phyloP scores from a whole-genome alignment of 2,329 filamentous ascomycete genomes.

The Verticillium dahliae region DNA sequence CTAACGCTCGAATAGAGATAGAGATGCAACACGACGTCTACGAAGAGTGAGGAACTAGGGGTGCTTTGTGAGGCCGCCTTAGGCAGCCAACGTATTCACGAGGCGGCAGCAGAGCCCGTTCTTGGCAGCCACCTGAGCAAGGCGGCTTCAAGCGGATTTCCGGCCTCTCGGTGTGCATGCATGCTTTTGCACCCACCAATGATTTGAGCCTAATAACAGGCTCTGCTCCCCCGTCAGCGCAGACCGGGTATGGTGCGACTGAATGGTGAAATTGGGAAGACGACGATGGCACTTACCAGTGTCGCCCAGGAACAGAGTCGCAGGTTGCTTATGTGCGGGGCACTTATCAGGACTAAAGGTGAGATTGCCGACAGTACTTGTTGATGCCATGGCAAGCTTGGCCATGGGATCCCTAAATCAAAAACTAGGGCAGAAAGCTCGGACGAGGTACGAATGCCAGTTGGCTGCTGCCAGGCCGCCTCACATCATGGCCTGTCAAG shows the following conservation, averaged over 20 bases:
- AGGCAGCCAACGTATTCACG: not conserved
- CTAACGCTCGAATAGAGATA: conserved; percentile 28
- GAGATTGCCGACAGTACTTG: not conserved
- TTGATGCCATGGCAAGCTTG: not conserved
- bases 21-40: conserved; percentile 45
- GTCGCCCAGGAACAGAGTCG: not conserved
- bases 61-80: not conserved
- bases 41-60: conserved; percentile 23
- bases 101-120: not conserved
- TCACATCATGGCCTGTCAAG: not conserved
- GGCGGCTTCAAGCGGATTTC: not conserved
- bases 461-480: not conserved
- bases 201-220: conserved; percentile 7
- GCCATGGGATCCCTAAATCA: not conserved
- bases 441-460: not conserved
- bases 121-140: not conserved
- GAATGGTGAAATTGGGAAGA: not conserved
- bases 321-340: not conserved
- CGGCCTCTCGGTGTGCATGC: conserved; percentile 1
- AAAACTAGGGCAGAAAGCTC: not conserved
- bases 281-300: not conserved
- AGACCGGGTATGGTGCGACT: conserved; percentile 1
- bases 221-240: not conserved
- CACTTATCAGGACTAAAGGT: not conserved
- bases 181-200: conserved; percentile 9